phyloP scores from a whole-genome alignment of 2,329 filamentous ascomycete species.

The Sporothrix phasma region DNA sequence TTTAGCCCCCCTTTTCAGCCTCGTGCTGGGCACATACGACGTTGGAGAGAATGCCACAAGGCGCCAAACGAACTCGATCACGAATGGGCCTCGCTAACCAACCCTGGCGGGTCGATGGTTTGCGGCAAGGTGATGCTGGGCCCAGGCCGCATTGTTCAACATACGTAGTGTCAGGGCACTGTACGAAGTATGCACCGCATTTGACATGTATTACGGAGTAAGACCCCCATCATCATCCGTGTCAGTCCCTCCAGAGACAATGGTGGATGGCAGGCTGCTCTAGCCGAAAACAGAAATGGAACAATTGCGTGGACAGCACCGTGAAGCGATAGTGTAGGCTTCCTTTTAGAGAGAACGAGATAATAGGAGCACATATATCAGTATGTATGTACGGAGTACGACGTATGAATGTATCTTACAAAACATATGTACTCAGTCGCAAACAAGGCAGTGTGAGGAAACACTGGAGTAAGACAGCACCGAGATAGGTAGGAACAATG shows the following conservation, averaged over 20 bases:
- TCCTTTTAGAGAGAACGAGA: background rate
- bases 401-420: too few relatives aligned
- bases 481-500: background rate
- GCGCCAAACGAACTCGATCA: background rate
- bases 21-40: slow-evolving; percentile 1
- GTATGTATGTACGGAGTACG: background rate
- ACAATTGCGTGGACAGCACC: background rate
- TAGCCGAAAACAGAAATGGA: slow-evolving; percentile 3
- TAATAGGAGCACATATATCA: background rate
- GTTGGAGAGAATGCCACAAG: background rate
- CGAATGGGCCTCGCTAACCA: background rate
- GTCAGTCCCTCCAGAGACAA: background rate
- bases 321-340: background rate
- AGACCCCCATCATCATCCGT: background rate
- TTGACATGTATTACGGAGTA: too few relatives aligned
- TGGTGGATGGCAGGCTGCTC: background rate
- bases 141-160: too few relatives aligned
- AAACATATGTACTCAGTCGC: too few relatives aligned
- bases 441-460: too few relatives aligned
- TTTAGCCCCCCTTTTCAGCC: slow-evolving; percentile 1
- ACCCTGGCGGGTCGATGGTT: background rate
- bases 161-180: background rate
- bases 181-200: too few relatives aligned
- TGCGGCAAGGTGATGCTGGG: background rate
- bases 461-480: background rate